Evolutionary conservation across 176 grass and related monocot species (phyloP).

Genomic region (Aechmea fasciata): DNA sequence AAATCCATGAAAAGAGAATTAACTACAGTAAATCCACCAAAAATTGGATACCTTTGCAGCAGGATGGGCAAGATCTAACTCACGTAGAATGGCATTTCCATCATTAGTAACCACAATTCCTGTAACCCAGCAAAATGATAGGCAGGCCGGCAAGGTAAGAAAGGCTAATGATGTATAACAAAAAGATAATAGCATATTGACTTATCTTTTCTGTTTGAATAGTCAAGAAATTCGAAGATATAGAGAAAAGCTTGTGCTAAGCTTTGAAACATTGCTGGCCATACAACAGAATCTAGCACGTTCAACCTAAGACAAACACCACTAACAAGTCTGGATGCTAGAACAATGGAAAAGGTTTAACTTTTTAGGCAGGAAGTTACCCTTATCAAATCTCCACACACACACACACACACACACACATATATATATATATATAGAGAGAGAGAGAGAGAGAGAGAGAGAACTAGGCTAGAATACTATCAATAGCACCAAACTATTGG

Average conservation of each 20-base stretch:
- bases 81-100: slow-evolving; percentile 92
- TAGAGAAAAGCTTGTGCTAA: too few species aligned
- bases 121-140: slow-evolving; percentile 24
- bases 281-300: background rate
- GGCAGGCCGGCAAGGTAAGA: background rate
- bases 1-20: background rate
- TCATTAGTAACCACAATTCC: slow-evolving; percentile 98
- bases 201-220: too few species aligned
- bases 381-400: too few species aligned
- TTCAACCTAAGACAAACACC: background rate
- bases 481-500: too few species aligned
- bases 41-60: slow-evolving; percentile 64
- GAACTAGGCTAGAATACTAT: too few species aligned
- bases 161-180: slow-evolving; percentile 6
- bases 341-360: background rate
- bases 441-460: too few species aligned
- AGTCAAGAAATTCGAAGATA: too few species aligned
- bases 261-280: too few species aligned
- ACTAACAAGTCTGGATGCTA: background rate
- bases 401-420: too few species aligned
- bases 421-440: too few species aligned
- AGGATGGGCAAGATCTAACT: slow-evolving; percentile 94
- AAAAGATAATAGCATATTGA: background rate
- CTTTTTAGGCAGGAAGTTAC: background rate
- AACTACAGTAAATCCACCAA: background rate